Evolutionary conservation across 2,329 filamentous ascomycete genomes (phyloP).

Genomic region (Fusarium clavum): DNA sequence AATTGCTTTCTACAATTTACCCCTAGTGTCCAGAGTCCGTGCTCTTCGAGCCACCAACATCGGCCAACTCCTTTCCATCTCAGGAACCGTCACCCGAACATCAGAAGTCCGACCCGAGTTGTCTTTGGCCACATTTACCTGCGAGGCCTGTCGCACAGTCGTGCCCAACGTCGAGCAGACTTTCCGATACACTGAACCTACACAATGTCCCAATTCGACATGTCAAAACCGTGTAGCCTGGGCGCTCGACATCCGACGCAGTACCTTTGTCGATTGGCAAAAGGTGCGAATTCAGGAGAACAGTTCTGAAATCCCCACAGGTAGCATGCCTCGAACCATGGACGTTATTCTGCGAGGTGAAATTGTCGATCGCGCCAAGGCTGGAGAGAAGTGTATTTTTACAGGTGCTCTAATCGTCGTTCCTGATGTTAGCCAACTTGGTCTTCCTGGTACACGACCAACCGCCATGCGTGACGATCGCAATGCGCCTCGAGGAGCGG

Average conservation of each 20-base stretch:
- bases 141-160: conserved; percentile 85
- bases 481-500: conserved; percentile 76
- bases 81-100: conserved; percentile 94
- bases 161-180: conserved; percentile 95
- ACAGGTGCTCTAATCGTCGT: conserved; percentile 96
- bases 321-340: conserved; percentile 98
- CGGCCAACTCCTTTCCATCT: conserved; percentile 93
- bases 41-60: conserved; percentile 90
- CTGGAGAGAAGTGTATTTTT: conserved; percentile 98
- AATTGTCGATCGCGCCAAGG: conserved; percentile 97
- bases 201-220: conserved; percentile 88
- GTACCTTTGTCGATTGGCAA: conserved; percentile 99
- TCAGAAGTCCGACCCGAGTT: conserved; percentile 97
- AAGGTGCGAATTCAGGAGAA: conserved; percentile 99
- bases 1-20: conserved; percentile 92
- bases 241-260: conserved; percentile 96
- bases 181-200: conserved; percentile 96
- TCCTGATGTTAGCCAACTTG: conserved; percentile 94
- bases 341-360: conserved; percentile 96
- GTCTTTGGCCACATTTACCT: conserved; percentile 91
- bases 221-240: conserved; percentile 94
- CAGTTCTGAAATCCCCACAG: conserved; percentile 96
- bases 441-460: conserved; percentile 85
- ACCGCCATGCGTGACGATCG: conserved; percentile 87
- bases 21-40: conserved; percentile 86